These are phyloP conservation scores for Neurospora sp. DNA, from an alignment of 495 filamentous ascomycete genomes.

Conservation along the genomic window DNA sequence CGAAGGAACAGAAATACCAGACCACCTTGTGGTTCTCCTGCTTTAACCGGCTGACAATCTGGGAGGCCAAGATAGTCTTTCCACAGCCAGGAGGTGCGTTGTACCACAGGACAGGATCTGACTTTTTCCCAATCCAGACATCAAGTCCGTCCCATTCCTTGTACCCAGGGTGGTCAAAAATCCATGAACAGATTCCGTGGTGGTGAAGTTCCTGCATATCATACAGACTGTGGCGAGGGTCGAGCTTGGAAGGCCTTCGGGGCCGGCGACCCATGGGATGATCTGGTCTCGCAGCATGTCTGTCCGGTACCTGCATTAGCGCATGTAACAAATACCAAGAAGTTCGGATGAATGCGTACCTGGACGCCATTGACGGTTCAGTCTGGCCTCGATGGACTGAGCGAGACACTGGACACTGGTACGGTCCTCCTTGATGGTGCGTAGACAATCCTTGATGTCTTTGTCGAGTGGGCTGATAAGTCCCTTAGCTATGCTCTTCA, in stretches of 20 bases:
- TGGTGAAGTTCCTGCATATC: slow-evolving; percentile 11
- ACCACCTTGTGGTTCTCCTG: slow-evolving; percentile 11
- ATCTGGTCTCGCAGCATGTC: slow-evolving; percentile 7
- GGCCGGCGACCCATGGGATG: slow-evolving; percentile 16
- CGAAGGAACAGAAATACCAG: slow-evolving; percentile 25
- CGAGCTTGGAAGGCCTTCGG: slow-evolving; percentile 7
- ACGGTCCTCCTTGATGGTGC: slow-evolving; percentile 7
- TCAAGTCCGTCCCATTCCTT: slow-evolving; percentile 11
- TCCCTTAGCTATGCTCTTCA: background rate
- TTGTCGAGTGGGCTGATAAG: slow-evolving; percentile 4
- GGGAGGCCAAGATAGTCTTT: slow-evolving; percentile 15
- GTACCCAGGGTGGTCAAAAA: slow-evolving; percentile 17
- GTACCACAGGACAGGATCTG: slow-evolving; percentile 19
- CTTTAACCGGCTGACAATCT: slow-evolving; percentile 12
- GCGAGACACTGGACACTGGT: background rate
- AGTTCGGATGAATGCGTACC: background rate
- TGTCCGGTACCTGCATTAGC: background rate
- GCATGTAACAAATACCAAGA: background rate
- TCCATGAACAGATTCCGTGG: slow-evolving; percentile 21
- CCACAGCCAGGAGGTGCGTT: slow-evolving; percentile 24
- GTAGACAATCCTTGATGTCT: slow-evolving; percentile 3
- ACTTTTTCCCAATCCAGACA: slow-evolving; percentile 1
- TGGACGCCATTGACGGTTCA: slow-evolving; percentile 4
- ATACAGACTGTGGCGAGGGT: slow-evolving; percentile 14
- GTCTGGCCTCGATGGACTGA: slow-evolving; percentile 3